A percentile compares a stretch with the other conserved stretches of the same genome.
These are phyloP conservation scores for Pythium sp. DNA, from an alignment of 352 stramenopile species.

Conservation along the genomic window DNA sequence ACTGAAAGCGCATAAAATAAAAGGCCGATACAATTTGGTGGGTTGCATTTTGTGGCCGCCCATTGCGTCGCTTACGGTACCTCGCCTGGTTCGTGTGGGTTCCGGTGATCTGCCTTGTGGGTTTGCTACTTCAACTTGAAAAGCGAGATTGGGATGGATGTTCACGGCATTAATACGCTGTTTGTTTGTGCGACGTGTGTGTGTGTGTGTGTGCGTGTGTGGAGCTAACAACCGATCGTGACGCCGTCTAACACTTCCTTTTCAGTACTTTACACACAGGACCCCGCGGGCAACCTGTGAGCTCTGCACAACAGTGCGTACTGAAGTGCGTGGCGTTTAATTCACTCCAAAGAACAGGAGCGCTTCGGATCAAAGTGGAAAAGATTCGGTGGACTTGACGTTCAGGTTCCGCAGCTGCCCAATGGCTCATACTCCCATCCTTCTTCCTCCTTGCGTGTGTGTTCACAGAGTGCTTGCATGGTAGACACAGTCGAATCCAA, in stretches of 20 bases:
- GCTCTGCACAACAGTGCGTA: too few relatives aligned
- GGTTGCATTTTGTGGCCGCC: not conserved
- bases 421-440: too few relatives aligned
- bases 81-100: not conserved
- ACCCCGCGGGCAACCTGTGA: not conserved
- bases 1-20: not conserved
- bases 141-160: not conserved
- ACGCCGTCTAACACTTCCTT: not conserved
- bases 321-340: not conserved
- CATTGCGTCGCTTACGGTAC: not conserved
- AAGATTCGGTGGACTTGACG: not conserved
- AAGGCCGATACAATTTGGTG: constrained; percentile 1
- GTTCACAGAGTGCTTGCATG: too few relatives aligned
- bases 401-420: not conserved
- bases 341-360: not conserved
- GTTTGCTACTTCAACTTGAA: not conserved
- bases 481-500: too few relatives aligned
- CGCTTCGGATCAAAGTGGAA: too few relatives aligned
- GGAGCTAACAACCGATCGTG: not conserved
- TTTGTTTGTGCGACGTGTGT: not conserved
- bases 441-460: too few relatives aligned
- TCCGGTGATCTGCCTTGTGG: not conserved
- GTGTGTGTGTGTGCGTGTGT: not conserved
- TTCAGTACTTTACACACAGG: not conserved
- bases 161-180: not conserved